phyloP scores from a whole-genome alignment of 179 eudicot genomes.

The Amaranthus tricolor region DNA sequence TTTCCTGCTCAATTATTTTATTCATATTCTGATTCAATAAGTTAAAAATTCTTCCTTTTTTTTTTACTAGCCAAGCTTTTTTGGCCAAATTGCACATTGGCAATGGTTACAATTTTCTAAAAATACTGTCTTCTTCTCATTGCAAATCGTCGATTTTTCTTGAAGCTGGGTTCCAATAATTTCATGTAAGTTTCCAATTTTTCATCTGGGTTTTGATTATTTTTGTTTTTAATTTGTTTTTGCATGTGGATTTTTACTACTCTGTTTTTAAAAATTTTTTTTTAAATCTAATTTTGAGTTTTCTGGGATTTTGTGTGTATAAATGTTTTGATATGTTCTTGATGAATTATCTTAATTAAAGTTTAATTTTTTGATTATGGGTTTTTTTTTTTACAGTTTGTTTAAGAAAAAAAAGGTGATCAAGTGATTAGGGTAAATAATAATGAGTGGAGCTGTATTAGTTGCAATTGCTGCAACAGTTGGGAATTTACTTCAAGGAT shows the following conservation, averaged over 20 bases:
- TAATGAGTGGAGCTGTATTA: constrained; percentile 71
- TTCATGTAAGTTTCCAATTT: constrained; percentile 16
- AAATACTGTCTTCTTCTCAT: background rate
- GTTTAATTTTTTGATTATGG: constrained; percentile 15
- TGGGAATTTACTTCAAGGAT: constrained; percentile 80
- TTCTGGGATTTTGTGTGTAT: background rate
- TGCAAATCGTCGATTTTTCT: constrained; percentile 14
- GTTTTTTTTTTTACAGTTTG: constrained; percentile 24
- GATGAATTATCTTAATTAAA: background rate
- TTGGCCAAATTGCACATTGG: constrained; percentile 22
- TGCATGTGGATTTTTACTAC: background rate
- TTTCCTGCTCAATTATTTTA: background rate
- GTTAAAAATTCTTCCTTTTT: background rate
- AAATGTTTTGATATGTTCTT: background rate
- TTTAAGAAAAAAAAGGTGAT: constrained; percentile 17
- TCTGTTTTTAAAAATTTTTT: background rate
- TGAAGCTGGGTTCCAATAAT: constrained; percentile 17
- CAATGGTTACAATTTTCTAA: constrained; percentile 21
- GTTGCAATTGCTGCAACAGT: constrained; percentile 81
- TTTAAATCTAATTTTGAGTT: background rate
- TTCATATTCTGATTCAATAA: background rate
- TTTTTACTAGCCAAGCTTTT: constrained; percentile 14
- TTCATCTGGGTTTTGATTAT: constrained; percentile 21
- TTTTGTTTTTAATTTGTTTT: background rate
- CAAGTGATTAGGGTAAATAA: constrained; percentile 17